Conservation (phyloP, 768 basidiomycete species). For the Leccinellum luteum region DNA sequence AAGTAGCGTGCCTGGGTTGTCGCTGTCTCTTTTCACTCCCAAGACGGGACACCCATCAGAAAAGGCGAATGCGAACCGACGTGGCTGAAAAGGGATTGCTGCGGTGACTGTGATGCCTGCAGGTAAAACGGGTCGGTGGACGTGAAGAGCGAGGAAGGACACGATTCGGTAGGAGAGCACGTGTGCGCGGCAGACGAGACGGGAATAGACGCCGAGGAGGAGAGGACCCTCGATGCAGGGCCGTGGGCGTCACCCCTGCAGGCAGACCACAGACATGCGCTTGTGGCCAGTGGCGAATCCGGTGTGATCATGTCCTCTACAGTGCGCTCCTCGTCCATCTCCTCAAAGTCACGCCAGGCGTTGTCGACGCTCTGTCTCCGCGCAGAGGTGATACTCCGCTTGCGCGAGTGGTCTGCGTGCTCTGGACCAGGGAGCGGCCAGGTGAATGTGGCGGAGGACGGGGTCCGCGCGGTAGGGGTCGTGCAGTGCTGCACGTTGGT, state of each 20-base stretch:
- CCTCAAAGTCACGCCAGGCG: conserved; percentile 33
- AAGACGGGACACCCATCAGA: conserved; percentile 27
- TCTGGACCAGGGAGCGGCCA: conserved; percentile 30
- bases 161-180: conserved; percentile 23
- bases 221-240: conserved; percentile 19
- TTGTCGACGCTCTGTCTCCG: conserved; percentile 28
- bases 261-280: conserved; percentile 24
- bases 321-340: conserved; percentile 43
- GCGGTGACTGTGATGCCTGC: conserved; percentile 39
- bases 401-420: conserved; percentile 23
- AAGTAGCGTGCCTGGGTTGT: neutral
- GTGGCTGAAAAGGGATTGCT: conserved; percentile 38
- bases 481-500: conserved; percentile 39
- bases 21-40: conserved; percentile 14
- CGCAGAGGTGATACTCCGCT: conserved; percentile 27
- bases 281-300: conserved; percentile 30
- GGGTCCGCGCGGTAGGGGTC: conserved; percentile 38
- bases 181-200: conserved; percentile 9
- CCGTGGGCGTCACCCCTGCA: conserved; percentile 15
- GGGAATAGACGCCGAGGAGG: conserved; percentile 19
- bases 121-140: conserved; percentile 52
- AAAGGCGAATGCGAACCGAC: conserved; percentile 42
- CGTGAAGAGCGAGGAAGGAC: conserved; percentile 35
- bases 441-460: conserved; percentile 27
- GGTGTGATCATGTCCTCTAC: conserved; percentile 45